Conservation (phyloP, 208 protist species). For the Leishmania aethiopica region DNA sequence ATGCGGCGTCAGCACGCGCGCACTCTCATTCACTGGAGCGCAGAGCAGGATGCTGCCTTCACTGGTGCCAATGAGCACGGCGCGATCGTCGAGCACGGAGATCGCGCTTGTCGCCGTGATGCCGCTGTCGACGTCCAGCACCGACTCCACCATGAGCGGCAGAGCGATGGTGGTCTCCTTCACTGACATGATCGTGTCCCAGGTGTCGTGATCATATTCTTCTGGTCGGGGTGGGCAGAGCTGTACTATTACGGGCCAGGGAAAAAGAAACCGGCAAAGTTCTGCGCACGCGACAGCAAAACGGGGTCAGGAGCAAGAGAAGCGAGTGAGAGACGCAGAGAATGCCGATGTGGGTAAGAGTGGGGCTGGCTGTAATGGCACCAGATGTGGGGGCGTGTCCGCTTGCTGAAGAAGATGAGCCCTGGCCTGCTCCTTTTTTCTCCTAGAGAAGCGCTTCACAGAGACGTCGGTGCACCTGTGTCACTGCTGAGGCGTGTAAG, state of each 20-base stretch:
- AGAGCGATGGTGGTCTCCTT: neutral
- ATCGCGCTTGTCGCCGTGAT: constrained; percentile 19
- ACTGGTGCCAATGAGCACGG: constrained; percentile 25
- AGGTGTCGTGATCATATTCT: neutral
- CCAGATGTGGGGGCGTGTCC: neutral
- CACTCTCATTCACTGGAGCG: neutral
- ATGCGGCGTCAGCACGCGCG: constrained; percentile 12
- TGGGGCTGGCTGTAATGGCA: neutral
- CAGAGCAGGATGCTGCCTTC: constrained; percentile 26
- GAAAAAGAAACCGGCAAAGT: neutral
- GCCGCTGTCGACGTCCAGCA: constrained; percentile 13
- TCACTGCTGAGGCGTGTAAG: neutral
- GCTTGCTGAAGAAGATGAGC: neutral
- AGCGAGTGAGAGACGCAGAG: neutral
- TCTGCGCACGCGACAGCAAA: neutral
- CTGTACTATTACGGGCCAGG: neutral
- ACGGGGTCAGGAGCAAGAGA: neutral
- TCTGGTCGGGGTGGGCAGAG: neutral
- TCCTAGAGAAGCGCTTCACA: neutral
- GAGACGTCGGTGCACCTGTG: neutral
- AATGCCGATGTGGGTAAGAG: neutral
- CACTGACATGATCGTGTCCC: constrained; percentile 1
- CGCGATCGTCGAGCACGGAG: constrained; percentile 8
- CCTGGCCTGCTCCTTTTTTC: neutral
- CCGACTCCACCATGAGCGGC: constrained; percentile 6